Base-by-base conservation (phyloP, 164 flowering plant genomes). In the Sedum album region DNA sequence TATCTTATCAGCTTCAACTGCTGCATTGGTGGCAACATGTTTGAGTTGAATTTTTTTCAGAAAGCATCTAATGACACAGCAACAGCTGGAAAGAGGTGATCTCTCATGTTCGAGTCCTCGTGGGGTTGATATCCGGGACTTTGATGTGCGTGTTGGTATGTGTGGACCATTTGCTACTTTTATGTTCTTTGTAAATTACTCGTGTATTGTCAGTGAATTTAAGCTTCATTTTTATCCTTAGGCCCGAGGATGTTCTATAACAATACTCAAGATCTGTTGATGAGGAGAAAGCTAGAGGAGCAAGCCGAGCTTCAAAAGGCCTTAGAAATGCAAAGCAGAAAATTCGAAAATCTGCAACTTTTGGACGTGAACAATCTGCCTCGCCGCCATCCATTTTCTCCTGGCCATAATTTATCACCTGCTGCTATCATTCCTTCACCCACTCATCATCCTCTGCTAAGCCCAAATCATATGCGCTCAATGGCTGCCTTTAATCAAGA, bases 251-350 rank as follows among this genome's bases (percentile, higher is more conserved):
- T 84, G 88, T 79, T 84, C 38, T 85, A 80, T 71, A 86, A 76
- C 73, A 55, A 55, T 14, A 71, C 85, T 5, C 94, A 86, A 38
- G 98, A 89, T 48, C 76, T 80, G 74, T 25, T 82, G 77, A 53
- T 86, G 77, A 81, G 86, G 66, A 86, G 82, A 69, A 90, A 88
- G 71, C 57, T 90, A 42, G 97, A 89, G 70, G 90, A 94, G 66
- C 83, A 85, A 63, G 96, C 87, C 23, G 97, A 88, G 57, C 71
- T 89, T 73, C 93, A 88, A 74, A 93, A 89, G 72, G 97, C 98
- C 31, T 76, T 93, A 66, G 97, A 89, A 71, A 82, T 86, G 6
- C 93, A 93, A 68, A 80, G 86, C 4, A 76, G 96, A 63, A 89
- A 95, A 42, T 68, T 94, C 62, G 79, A 87, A 88, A 86, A 80